Base-by-base conservation (phyloP, 2,329 filamentous ascomycete genomes). In the Trichoderma hamatum region DNA sequence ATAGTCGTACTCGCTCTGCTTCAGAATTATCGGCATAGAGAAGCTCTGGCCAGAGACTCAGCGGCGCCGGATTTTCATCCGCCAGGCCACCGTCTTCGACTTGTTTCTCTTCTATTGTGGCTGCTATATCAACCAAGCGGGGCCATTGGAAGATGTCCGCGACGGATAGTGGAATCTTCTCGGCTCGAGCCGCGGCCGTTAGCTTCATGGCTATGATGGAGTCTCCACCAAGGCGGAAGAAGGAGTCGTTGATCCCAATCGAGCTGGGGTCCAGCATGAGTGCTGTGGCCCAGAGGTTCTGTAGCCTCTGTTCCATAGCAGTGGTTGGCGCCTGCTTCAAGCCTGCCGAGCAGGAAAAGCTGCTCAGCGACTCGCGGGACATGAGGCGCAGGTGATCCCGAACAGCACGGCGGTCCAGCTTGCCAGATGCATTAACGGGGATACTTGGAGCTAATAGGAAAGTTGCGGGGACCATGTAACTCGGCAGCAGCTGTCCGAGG, bases 101-200 rank as follows among this genome's bases (percentile, higher is more conserved):
- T 5, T 34, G 32, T 10, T 34, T 34, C 32, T 34, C 32, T 34
- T 34, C 32, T 10, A 34, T 34, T 5, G 32, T 10, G 46, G 24
- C 28, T 14, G 62, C 62, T 19, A 58, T 9, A 21, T 56, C 51
- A 24, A 19, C 19, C 13, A 66, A 16, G 14, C 52, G 51, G n/a
- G 63, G 63, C n/a, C 39, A 26, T 16, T 19, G 39, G 63, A 66
- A 66, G 63, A 66, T 58, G 30, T 66, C 63, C 3, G 51, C 63
- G 3, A 66, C 63, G 16, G 51, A 43, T 2, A 66, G 13, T 30
- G 30, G 39, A 19, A 43, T 13, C 19, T 52, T 32, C 16, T 13
- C 10, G 7, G 55, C 55, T 24, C 61, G 46, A 21, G 61, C 61
- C n/a, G 51, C 63, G 16, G 51, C 63, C 13, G 43, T 49, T 34